Conservation (phyloP, 2,329 filamentous ascomycete species). For the Colletotrichum limetticola region DNA sequence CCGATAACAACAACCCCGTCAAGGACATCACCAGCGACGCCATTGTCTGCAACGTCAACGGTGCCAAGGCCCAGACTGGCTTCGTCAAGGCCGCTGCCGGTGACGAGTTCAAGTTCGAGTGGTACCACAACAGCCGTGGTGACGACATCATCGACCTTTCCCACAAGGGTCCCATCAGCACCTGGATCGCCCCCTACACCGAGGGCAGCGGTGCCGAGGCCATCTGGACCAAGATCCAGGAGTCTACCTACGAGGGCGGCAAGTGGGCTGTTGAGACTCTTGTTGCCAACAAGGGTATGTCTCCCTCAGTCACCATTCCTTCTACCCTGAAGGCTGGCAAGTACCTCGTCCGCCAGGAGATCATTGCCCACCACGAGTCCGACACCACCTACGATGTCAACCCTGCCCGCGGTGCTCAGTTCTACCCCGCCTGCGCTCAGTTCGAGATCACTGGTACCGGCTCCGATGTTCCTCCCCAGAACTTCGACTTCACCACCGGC, state of each 20-base stretch:
- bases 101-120: slow-evolving; percentile 59
- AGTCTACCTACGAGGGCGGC: slow-evolving; percentile 48
- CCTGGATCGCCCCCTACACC: slow-evolving; percentile 60
- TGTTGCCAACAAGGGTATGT: slow-evolving; percentile 59
- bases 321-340: slow-evolving; percentile 57
- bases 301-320: slow-evolving; percentile 58
- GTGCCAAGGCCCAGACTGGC: slow-evolving; percentile 45
- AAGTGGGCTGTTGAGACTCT: slow-evolving; percentile 58
- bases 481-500: slow-evolving; percentile 60
- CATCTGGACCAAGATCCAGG: slow-evolving; percentile 61
- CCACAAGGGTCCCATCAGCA: slow-evolving; percentile 64
- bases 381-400: slow-evolving; percentile 43
- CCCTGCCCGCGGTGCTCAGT: slow-evolving; percentile 57
- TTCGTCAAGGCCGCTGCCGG: slow-evolving; percentile 58
- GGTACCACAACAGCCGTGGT: slow-evolving; percentile 60
- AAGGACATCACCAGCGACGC: slow-evolving; percentile 55
- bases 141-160: slow-evolving; percentile 65
- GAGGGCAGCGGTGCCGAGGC: slow-evolving; percentile 55
- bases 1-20: slow-evolving; percentile 54
- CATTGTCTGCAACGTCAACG: slow-evolving; percentile 58
- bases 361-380: slow-evolving; percentile 63
- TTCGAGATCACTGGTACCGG: slow-evolving; percentile 67
- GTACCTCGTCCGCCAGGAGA: slow-evolving; percentile 66
- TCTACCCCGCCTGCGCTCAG: slow-evolving; percentile 70
- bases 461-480: slow-evolving; percentile 54